Evolutionary conservation across 176 grass and related monocot species (phyloP).

Genomic region (Aegilops bicornis): DNA sequence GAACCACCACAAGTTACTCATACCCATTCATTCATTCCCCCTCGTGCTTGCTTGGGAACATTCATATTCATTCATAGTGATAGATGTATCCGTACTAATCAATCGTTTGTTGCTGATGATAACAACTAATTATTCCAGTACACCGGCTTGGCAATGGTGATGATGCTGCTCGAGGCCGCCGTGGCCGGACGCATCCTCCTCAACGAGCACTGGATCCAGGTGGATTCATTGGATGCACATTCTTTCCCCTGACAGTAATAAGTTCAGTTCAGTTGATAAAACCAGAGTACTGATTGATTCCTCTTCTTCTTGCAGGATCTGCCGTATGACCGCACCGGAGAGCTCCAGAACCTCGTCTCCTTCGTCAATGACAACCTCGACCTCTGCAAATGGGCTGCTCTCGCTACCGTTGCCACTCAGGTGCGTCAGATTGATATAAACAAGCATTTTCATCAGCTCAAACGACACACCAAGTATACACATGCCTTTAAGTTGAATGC

Average conservation of each 20-base stretch:
- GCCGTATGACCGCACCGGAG: conserved; percentile 74
- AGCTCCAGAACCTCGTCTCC: conserved; percentile 57
- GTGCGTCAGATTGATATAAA: neutral
- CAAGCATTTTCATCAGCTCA: neutral
- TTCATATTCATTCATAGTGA: too few species aligned
- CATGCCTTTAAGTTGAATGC: neutral
- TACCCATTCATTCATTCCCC: too few species aligned
- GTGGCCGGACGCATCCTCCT: conserved; percentile 46
- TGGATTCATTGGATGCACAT: neutral
- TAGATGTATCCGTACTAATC: too few species aligned
- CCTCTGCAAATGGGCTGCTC: conserved; percentile 59
- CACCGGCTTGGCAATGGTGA: conserved; percentile 30
- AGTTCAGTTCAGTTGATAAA: neutral
- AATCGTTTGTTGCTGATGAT: too few species aligned
- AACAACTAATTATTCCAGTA: conserved; percentile 22
- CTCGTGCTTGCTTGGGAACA: neutral
- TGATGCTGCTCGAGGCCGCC: conserved; percentile 52
- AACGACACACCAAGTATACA: neutral
- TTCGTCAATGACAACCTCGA: conserved; percentile 74
- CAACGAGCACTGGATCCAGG: conserved; percentile 75
- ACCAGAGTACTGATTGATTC: neutral
- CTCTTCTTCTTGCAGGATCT: conserved; percentile 46
- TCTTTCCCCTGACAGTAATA: too few species aligned
- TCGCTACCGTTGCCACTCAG: conserved; percentile 60
- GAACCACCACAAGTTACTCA: too few species aligned